Evolutionary conservation across 768 basidiomycete species (phyloP).

Genomic region (Mycena epipterygia): DNA sequence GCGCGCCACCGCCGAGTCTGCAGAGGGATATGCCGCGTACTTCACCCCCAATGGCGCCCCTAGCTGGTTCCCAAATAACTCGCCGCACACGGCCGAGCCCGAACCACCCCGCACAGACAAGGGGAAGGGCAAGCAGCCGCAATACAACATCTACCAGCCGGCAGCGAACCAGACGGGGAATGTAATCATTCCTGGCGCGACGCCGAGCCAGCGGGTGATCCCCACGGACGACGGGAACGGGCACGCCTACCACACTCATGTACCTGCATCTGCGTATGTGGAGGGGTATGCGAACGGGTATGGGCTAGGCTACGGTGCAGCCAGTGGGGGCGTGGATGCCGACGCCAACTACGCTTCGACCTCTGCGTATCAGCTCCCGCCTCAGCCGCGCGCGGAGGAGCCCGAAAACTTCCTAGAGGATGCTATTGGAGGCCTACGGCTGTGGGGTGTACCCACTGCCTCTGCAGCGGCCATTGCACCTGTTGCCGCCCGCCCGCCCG

Average conservation of each 20-base stretch:
- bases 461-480: slow-evolving; percentile 31
- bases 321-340: slow-evolving; percentile 1
- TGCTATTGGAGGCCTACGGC: slow-evolving; percentile 21
- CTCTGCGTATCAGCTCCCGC: slow-evolving; percentile 28
- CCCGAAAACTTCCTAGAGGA: slow-evolving; percentile 19
- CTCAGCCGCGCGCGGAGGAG: not conserved
- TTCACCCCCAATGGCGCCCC: slow-evolving; percentile 13
- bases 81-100: not conserved
- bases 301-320: slow-evolving; percentile 49
- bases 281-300: slow-evolving; percentile 53
- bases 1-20: slow-evolving; percentile 43
- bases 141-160: slow-evolving; percentile 4
- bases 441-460: slow-evolving; percentile 22
- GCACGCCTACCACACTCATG: slow-evolving; percentile 30
- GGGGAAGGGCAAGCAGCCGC: slow-evolving; percentile 32
- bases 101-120: slow-evolving; percentile 11
- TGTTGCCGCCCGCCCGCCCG: slow-evolving; percentile 10
- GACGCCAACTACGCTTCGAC: slow-evolving; percentile 20
- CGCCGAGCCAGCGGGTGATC: slow-evolving; percentile 48
- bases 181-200: slow-evolving; percentile 49
- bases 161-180: slow-evolving; percentile 22
- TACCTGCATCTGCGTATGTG: slow-evolving; percentile 49
- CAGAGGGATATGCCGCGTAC: slow-evolving; percentile 31
- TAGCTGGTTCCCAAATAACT: not conserved
- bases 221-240: slow-evolving; percentile 35